Evolutionary conservation across 192 early-diverging fungal genomes (phyloP).

Genomic region (Dissophora globulifera): DNA sequence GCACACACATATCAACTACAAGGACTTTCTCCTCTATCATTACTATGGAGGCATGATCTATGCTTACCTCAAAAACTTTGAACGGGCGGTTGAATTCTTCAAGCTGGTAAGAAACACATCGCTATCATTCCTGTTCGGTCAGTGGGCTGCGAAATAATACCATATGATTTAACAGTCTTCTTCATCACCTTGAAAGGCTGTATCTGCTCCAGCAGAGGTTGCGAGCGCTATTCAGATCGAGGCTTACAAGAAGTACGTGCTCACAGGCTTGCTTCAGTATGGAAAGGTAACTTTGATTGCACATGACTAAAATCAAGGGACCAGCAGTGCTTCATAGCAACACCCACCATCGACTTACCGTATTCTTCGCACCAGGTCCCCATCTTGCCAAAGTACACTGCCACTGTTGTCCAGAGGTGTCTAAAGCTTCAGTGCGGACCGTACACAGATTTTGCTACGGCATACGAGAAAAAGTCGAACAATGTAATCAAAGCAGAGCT

Average conservation of each 20-base stretch:
- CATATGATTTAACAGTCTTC: too few species aligned
- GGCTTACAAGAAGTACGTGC: constrained; percentile 74
- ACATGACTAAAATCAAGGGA: too few species aligned
- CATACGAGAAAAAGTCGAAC: constrained; percentile 64
- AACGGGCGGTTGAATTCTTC: constrained; percentile 71
- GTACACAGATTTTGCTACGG: constrained; percentile 70
- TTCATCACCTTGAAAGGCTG: constrained; percentile 58
- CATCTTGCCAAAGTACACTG: constrained; percentile 64
- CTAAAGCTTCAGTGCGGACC: constrained; percentile 45
- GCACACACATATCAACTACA: constrained; percentile 53
- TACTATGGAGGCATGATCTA: constrained; percentile 85
- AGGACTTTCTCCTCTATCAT: constrained; percentile 75
- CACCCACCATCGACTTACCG: background rate
- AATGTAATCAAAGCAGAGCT: constrained; percentile 57
- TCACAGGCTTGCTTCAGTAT: constrained; percentile 69
- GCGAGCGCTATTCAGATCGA: constrained; percentile 80
- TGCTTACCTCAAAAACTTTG: constrained; percentile 71
- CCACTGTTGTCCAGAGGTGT: constrained; percentile 56
- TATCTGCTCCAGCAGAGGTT: constrained; percentile 72
- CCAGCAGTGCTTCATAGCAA: too few species aligned
- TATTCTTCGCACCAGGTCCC: constrained; percentile 25
- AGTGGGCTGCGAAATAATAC: too few species aligned
- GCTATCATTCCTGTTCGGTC: too few species aligned
- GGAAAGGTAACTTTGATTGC: constrained; percentile 57
- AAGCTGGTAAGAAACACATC: constrained; percentile 53